Evolutionary conservation across 805 yeast species (phyloP), one percentile per base, ranked within the genome.

Genomic region (Saturnispora saitoi): DNA sequence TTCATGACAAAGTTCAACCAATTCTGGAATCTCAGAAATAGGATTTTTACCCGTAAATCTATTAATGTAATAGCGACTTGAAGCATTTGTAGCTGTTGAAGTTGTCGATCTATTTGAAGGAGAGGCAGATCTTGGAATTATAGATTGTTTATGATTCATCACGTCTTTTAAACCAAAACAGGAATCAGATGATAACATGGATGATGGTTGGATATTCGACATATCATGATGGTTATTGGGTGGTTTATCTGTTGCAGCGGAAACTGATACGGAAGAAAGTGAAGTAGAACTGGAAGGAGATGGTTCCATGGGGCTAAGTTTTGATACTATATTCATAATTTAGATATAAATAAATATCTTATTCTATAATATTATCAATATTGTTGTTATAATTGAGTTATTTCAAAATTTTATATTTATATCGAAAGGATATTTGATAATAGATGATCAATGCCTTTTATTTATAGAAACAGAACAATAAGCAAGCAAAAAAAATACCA

Each of bases 1-100:
- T 39, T 70, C 67, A 39, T 77, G 71, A 54, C 86, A 79, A 22
- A 80, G 68, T 22, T 71, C 70, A 41, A 81, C 71, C 15, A 81
- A 61, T 41, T 75, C 78, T 1, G 77, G 75, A 6, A 65, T 66
- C 41, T 71, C 75, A 2, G 69, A 59, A n/a, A 75, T 67, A 2
- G 77, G 69, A 9, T 75, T 72, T 47, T 69, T 66, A 15, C 69
- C 69, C 24, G 59, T 60, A 46, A 58, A 64, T 47, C 59, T 59
- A 26, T 56, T 43, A 2, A 59, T 58, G 39, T 48, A 54, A 49
- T 48, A 59, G 26, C 50, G 57, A 22, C 56, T 53, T 17, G 57
- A 48, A 6, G 42, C 26, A 45, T 45, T 52, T 10, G 55, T 47
- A 7, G 32, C 24, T 3, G 45, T 20, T 12, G 42, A 26, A 2